Evolutionary conservation across 2,329 filamentous ascomycete genomes (phyloP), one percentile per base, ranked within the genome.

Genomic region (Microcyclospora tardicrescens): DNA sequence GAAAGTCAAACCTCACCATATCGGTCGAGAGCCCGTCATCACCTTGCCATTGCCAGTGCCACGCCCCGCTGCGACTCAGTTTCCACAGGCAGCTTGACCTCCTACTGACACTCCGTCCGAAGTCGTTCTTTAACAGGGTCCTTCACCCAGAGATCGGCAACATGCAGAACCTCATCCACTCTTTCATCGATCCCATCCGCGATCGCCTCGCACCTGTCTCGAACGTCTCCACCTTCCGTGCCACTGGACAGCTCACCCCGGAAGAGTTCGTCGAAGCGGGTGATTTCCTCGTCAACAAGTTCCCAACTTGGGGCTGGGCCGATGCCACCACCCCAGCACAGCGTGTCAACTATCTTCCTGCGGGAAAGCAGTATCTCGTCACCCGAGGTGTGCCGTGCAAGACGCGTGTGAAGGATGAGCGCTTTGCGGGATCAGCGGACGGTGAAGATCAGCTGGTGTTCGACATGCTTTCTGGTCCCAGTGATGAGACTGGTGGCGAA

Each of bases 211-310:
- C 89, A 10, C 87, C 87, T 31, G 80, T 94, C 54, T 79, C 77
- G 43, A 80, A 93, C 61, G 93, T 78, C 37, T 96, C 89, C 3
- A 96, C 84, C 48, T 98, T 98, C 65, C 84, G 89, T 53, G 74
- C 77, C 54, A 94, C 87, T 4, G 91, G 91, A 49, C 84, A 96
- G 67, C 91, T 98, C 64, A 96, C 89, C 0, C 89, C 89, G 13
- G 89, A 95, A 57, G 91, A 98, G 71, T 98, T 98, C 62, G 72
- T 95, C 36, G 81, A 83, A 3, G 91, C 91, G 3, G 91, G 91
- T 53, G 91, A 98, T 67, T 98, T 96, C 61, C 78, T 98, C 29
- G 87, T 94, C 56, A 94, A 93, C 77, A 96, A 95, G 69, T 98
- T 98, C 65, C 91, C 89, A 8, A 93, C 89, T 42, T 98, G 91